Evolutionary conservation across 495 filamentous ascomycete genomes (phyloP).

Genomic region (Neurospora discreta): DNA sequence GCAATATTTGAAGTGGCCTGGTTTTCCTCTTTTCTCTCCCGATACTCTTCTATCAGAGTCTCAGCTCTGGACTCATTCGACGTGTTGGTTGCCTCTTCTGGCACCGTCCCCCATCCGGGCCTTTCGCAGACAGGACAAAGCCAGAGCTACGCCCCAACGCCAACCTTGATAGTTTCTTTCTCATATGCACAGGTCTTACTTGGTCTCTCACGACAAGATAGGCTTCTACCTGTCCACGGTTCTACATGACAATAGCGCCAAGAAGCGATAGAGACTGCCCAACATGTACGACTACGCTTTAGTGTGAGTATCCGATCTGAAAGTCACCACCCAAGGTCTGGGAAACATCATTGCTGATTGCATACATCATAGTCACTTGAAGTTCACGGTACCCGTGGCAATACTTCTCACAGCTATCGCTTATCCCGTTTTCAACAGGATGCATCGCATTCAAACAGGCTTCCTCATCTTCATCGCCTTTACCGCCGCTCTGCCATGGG

Average conservation of each 20-base stretch:
- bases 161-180: background rate
- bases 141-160: background rate
- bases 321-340: background rate
- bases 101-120: background rate
- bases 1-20: background rate
- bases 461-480: slow-evolving; percentile 48
- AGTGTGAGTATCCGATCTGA: slow-evolving; percentile 38
- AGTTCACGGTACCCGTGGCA: slow-evolving; percentile 55
- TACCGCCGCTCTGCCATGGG: slow-evolving; percentile 55
- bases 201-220: background rate
- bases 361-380: slow-evolving; percentile 41
- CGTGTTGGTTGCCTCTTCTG: background rate
- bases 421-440: slow-evolving; percentile 44
- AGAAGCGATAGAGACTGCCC: background rate
- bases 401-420: slow-evolving; percentile 43
- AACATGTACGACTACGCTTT: slow-evolving; percentile 54
- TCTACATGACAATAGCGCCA: background rate
- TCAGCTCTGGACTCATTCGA: background rate
- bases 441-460: slow-evolving; percentile 47
- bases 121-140: background rate
- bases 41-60: background rate
- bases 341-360: background rate
- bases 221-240: background rate
- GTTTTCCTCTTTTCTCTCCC: background rate
- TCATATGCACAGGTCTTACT: background rate